These are phyloP conservation scores for Lasiosphaeria hispida DNA, from an alignment of 495 filamentous ascomycete species.

Conservation along the genomic window DNA sequence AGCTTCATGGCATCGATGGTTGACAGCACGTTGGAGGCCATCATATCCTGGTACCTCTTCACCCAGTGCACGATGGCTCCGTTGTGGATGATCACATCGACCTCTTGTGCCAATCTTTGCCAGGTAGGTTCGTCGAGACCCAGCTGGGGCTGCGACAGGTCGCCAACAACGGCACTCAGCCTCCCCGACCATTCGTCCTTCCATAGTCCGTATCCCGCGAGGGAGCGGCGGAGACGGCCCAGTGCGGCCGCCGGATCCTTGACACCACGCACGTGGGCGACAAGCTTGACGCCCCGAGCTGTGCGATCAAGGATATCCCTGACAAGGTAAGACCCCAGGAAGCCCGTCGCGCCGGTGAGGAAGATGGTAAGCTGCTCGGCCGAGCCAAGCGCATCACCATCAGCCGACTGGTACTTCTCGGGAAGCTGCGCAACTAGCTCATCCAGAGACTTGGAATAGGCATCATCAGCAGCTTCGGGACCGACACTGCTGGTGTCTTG, in stretches of 20 bases:
- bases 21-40: constrained; percentile 73
- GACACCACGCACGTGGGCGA: constrained; percentile 71
- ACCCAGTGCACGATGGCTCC: constrained; percentile 90
- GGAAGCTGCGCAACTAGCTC: constrained; percentile 37
- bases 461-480: constrained; percentile 59
- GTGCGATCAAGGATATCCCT: constrained; percentile 65
- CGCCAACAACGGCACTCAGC: constrained; percentile 66
- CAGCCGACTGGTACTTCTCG: constrained; percentile 38
- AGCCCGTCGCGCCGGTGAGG: constrained; percentile 89
- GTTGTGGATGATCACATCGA: constrained; percentile 86
- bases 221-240: constrained; percentile 52
- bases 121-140: constrained; percentile 64
- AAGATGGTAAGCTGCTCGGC: constrained; percentile 60
- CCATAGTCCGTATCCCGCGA: constrained; percentile 79
- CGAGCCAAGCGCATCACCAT: constrained; percentile 26
- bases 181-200: constrained; percentile 61
- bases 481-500: constrained; percentile 37
- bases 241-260: constrained; percentile 49
- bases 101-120: constrained; percentile 60
- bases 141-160: constrained; percentile 67
- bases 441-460: constrained; percentile 61
- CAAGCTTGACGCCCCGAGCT: constrained; percentile 59
- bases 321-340: constrained; percentile 81
- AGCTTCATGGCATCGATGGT: constrained; percentile 76
- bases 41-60: constrained; percentile 70